Percentiles rank a stretch among this genome's conserved stretches.
These are phyloP conservation scores for Botrytis sinoallii DNA, from an alignment of 2,329 filamentous ascomycete genomes.

Conservation along the genomic window DNA sequence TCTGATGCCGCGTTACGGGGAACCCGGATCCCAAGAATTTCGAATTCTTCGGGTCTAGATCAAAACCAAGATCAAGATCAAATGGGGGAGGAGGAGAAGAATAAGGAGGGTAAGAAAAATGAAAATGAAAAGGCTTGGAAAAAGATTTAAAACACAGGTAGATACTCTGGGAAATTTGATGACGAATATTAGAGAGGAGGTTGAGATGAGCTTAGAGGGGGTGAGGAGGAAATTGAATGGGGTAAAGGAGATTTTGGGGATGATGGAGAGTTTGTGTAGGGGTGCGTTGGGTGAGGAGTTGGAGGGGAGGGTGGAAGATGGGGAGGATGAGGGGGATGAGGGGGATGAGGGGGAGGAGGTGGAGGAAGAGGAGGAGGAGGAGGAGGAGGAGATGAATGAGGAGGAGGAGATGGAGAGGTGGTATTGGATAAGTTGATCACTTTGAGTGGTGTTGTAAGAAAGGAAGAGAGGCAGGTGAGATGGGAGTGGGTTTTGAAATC, in stretches of 20 bases:
- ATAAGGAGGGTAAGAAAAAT: neutral
- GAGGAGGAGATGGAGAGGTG: neutral
- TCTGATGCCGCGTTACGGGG: neutral
- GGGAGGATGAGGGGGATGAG: too few relatives aligned
- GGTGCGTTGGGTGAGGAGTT: neutral
- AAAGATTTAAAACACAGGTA: neutral
- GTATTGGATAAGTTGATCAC: neutral
- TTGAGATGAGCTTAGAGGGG: neutral
- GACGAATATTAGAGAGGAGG: neutral
- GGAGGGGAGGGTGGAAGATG: too few relatives aligned
- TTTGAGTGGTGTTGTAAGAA: neutral
- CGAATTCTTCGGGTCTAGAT: fast-evolving
- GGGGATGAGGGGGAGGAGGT: too few relatives aligned
- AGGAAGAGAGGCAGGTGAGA: neutral
- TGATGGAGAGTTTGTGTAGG: neutral
- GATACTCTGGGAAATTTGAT: fast-evolving
- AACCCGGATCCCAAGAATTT: fast-evolving
- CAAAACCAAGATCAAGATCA: too few relatives aligned
- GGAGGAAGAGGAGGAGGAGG: too few relatives aligned
- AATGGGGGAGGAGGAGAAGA: neutral
- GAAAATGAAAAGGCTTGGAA: neutral
- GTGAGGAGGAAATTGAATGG: neutral
- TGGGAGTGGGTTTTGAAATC: neutral
- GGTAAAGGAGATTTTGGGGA: neutral
- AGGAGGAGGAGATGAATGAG: too few relatives aligned